Percentiles rank a stretch among this genome's conserved stretches.
phyloP scores from a whole-genome alignment of 2,329 filamentous ascomycete genomes.

The Graphilbum sp. region DNA sequence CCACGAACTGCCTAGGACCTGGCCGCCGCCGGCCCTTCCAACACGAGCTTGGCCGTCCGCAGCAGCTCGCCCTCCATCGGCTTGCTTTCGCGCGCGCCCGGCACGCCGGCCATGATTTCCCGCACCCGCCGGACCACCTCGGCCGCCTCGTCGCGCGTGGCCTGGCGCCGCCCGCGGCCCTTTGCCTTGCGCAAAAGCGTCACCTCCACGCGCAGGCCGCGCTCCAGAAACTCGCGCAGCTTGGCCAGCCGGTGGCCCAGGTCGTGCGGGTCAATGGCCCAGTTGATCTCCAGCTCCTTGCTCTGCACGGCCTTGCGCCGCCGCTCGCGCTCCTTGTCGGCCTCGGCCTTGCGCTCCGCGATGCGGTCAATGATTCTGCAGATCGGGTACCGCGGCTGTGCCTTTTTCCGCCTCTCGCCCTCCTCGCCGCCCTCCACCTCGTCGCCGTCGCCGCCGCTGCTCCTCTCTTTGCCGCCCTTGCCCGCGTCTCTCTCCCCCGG shows the following conservation, averaged over 20 bases:
- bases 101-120: constrained; percentile 14
- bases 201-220: constrained; percentile 63
- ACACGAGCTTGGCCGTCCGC: constrained; percentile 18
- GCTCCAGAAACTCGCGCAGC: constrained; percentile 51
- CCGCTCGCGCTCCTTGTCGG: constrained; percentile 25
- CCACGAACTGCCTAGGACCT: too few relatives aligned
- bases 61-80: constrained; percentile 25
- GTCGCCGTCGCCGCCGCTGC: constrained; percentile 4
- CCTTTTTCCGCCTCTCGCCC: not conserved
- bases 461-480: not conserved
- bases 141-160: constrained; percentile 43
- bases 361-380: constrained; percentile 54
- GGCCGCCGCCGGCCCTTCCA: constrained; percentile 19
- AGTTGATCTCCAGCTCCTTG: constrained; percentile 82
- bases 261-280: constrained; percentile 68
- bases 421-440: not conserved
- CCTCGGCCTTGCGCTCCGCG: constrained; percentile 26
- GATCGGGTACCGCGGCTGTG: constrained; percentile 29
- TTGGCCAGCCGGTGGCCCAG: constrained; percentile 53
- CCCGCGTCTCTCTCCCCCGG: constrained; percentile 13
- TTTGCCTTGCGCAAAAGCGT: constrained; percentile 45
- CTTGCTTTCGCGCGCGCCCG: constrained; percentile 24
- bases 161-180: constrained; percentile 36
- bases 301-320: constrained; percentile 22
- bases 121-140: constrained; percentile 32